A percentile compares a stretch with the other conserved stretches of the same genome.
Evolutionary conservation across 805 yeast genomes (phyloP).

Genomic region (Saccharomyces jurei): DNA sequence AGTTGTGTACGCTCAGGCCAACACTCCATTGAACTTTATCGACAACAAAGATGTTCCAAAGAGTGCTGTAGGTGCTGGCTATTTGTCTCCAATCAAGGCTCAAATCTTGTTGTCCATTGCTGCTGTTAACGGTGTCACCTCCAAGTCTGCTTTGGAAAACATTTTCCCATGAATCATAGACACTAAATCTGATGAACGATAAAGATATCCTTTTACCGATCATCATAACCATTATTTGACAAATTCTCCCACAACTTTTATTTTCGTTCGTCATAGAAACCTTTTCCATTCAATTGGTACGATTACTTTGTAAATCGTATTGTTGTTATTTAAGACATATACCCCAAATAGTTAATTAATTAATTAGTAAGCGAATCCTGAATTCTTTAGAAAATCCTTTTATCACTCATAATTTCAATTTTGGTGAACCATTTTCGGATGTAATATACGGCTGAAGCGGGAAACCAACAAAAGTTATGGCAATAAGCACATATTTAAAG

Average conservation of each 20-base stretch:
- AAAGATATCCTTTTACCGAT: not conserved
- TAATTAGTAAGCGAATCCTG: not conserved
- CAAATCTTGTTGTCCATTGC: slow-evolving; percentile 28
- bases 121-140: slow-evolving; percentile 20
- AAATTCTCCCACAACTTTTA: not conserved
- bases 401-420: no score
- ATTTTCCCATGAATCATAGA: slow-evolving; percentile 5
- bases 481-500: not conserved
- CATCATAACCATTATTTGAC: not conserved
- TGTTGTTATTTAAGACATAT: not conserved
- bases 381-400: not conserved
- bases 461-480: not conserved
- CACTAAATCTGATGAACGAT: not conserved
- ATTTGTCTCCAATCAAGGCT: slow-evolving; percentile 27
- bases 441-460: not conserved
- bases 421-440: no score
- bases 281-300: not conserved
- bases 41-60: slow-evolving; percentile 17
- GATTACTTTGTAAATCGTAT: not conserved
- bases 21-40: slow-evolving; percentile 13
- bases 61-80: slow-evolving; percentile 27
- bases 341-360: not conserved
- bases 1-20: slow-evolving; percentile 24
- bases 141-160: slow-evolving; percentile 3
- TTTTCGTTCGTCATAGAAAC: not conserved